Percentiles rank a stretch among this genome's conserved stretches.
Conservation (phyloP, 163 green algal species). For the Scenedesmus sp. region DNA sequence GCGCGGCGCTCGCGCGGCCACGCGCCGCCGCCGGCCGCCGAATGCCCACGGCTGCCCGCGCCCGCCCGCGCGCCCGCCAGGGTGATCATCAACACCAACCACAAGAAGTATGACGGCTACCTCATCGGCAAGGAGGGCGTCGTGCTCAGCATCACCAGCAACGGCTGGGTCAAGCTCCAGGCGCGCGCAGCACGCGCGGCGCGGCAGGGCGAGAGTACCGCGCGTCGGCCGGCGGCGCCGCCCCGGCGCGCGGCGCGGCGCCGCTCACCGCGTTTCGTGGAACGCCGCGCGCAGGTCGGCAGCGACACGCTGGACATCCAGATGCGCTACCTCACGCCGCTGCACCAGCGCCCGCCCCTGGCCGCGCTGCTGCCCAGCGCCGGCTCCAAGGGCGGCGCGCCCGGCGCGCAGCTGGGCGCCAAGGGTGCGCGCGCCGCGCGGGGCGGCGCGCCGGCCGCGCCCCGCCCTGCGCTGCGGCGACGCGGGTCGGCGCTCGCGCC, state of each 20-base stretch:
- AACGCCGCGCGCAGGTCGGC: conserved; percentile 12
- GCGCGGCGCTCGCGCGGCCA: too few species aligned
- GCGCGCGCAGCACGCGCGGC: background rate
- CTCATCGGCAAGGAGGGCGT: conserved; percentile 34
- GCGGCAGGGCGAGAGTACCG: too few species aligned
- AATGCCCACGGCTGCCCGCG: background rate
- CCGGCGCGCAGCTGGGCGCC: background rate
- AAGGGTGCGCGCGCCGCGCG: too few species aligned
- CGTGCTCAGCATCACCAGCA: conserved; percentile 31
- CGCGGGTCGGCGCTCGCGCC: too few species aligned
- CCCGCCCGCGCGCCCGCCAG: background rate
- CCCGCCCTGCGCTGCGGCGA: too few species aligned
- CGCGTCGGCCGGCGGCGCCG: too few species aligned
- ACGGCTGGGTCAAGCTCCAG: conserved; percentile 43
- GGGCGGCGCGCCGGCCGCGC: too few species aligned
- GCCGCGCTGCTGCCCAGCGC: too few species aligned
- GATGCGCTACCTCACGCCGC: conserved; percentile 32
- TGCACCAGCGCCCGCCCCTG: conserved; percentile 1
- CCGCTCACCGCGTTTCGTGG: too few species aligned
- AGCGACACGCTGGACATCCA: conserved; percentile 35
- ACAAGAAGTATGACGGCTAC: conserved; percentile 36
- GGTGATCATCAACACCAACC: conserved; percentile 37
- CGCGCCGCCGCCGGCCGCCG: too few species aligned
- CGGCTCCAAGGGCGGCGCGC: too few species aligned
- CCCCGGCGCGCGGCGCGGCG: too few species aligned